Evolutionary conservation across 805 yeast genomes (phyloP), one percentile per base, ranked within the genome.

Genomic region (Ogataea neopini): DNA sequence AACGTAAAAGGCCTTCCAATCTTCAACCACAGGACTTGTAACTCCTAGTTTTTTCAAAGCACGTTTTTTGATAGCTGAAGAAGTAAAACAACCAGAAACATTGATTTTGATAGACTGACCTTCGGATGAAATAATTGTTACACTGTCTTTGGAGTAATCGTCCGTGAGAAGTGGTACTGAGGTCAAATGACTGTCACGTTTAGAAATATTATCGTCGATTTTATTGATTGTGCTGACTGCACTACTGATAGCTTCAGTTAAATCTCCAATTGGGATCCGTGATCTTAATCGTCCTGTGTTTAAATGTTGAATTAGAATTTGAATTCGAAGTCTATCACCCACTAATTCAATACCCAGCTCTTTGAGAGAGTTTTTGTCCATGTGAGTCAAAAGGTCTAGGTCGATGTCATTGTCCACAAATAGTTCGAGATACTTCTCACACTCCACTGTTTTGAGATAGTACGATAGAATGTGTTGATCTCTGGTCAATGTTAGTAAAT

Each of bases 261-360:
- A 48, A 13, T 53, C 47, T 4, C 47, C 49, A 2, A 50, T 34
- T 2, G 62, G 57, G 6, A 66, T 37, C 17, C 45, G 20, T 1
- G 57, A 48, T 38, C 49, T 54, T 3, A 58, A 54, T 41, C 53
- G 62, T 41, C 67, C 73, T 4, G 69, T 54, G 39, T 77, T 72
- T 47, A 81, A 57, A 35, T 70, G 63, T 25, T 76, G 70, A 3
- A 87, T 72, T 17, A 84, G 83, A 13, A 79, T 70, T 57, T 84
- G 80, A 9, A 92, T 66, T 23, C 85, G 72, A 17, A 92, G 71
- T 22, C 97, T 71, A 63, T 94, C 98, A 1, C 98, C 97, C 13
- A 92, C 79, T 53, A 80, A 84, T n/a, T 58, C 52, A 9, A 92
- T 66, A 0, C 96, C 96, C 9, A 94, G 62, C 47, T 85, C 94